These are phyloP conservation scores for Lachancea lanzarotensis DNA, from an alignment of 805 yeast genomes.

Conservation along the genomic window DNA sequence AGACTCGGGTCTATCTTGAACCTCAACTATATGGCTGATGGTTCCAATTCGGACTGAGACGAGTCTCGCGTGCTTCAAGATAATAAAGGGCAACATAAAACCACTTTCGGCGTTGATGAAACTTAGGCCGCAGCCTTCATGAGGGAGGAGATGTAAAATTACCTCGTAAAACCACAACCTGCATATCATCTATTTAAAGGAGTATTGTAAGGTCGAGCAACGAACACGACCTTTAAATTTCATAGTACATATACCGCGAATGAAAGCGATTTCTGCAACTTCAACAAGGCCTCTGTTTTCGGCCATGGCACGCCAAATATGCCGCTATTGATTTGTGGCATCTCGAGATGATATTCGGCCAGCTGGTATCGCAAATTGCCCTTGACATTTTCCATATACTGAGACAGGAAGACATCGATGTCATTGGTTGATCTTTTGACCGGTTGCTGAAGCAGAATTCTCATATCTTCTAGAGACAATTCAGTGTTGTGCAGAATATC, in stretches of 20 bases:
- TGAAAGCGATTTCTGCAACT: conserved; percentile 13
- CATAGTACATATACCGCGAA: conserved; percentile 32
- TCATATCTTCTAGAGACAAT: conserved; percentile 37
- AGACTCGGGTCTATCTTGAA: conserved; percentile 4
- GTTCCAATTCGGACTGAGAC: neutral
- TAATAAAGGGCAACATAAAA: too few species aligned
- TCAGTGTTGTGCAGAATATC: conserved; percentile 37
- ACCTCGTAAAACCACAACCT: neutral
- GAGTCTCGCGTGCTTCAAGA: neutral
- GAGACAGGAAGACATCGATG: conserved; percentile 52
- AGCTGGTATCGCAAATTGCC: conserved; percentile 18
- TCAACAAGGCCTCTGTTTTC: conserved; percentile 49
- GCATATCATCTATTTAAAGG: conserved; percentile 1
- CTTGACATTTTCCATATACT: conserved; percentile 60
- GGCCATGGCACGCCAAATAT: conserved; percentile 78
- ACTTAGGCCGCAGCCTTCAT: neutral
- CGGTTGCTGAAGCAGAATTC: conserved; percentile 31
- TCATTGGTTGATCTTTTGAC: conserved; percentile 38
- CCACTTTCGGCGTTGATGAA: too few species aligned
- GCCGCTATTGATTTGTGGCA: conserved; percentile 81
- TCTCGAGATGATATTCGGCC: conserved; percentile 33
- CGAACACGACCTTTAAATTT: conserved; percentile 6
- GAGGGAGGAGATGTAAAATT: neutral
- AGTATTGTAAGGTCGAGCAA: neutral
- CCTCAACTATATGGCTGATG: conserved; percentile 3